These are phyloP conservation scores for Citrus inodora DNA, from an alignment of 345 rosid species.

Conservation along the genomic window DNA sequence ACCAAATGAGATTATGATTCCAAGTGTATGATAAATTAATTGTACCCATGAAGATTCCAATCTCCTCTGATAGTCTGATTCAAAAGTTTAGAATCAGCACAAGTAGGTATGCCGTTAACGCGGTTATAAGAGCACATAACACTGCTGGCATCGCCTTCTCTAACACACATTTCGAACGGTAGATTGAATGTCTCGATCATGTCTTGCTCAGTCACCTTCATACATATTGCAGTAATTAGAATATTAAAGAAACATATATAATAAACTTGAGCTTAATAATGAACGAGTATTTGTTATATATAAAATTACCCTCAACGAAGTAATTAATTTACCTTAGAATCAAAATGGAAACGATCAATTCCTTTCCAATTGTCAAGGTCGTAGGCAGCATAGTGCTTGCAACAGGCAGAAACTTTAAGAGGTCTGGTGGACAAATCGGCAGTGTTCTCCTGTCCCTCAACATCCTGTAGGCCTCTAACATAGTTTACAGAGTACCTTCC, in stretches of 20 bases:
- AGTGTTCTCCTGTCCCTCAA: slow-evolving; percentile 17
- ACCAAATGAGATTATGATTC: too few species aligned
- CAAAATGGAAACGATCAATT: slow-evolving; percentile 22
- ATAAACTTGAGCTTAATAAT: too few species aligned
- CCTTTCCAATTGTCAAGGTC: slow-evolving; percentile 43
- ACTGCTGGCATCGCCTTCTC: slow-evolving; percentile 48
- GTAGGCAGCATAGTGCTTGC: slow-evolving; percentile 45
- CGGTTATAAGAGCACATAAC: slow-evolving; percentile 48
- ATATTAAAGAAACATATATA: not conserved
- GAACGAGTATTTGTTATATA: too few species aligned
- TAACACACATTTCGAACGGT: slow-evolving; percentile 44
- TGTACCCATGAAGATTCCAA: slow-evolving; percentile 58
- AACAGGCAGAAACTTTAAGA: slow-evolving; percentile 42
- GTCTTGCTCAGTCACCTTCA: slow-evolving; percentile 36
- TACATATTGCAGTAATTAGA: too few species aligned
- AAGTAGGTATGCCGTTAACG: slow-evolving; percentile 43
- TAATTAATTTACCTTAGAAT: slow-evolving; percentile 23
- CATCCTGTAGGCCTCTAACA: slow-evolving; percentile 52
- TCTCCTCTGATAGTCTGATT: slow-evolving; percentile 35
- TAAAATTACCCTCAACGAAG: too few species aligned
- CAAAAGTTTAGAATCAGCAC: slow-evolving; percentile 41
- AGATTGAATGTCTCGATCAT: slow-evolving; percentile 31
- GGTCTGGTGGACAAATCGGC: slow-evolving; percentile 29
- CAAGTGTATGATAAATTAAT: too few species aligned
- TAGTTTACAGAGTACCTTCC: slow-evolving; percentile 35